A percentile compares a stretch with the other conserved stretches of the same genome.
Conservation (phyloP, 495 filamentous ascomycete genomes). For the Beverwykella pulmonaria region DNA sequence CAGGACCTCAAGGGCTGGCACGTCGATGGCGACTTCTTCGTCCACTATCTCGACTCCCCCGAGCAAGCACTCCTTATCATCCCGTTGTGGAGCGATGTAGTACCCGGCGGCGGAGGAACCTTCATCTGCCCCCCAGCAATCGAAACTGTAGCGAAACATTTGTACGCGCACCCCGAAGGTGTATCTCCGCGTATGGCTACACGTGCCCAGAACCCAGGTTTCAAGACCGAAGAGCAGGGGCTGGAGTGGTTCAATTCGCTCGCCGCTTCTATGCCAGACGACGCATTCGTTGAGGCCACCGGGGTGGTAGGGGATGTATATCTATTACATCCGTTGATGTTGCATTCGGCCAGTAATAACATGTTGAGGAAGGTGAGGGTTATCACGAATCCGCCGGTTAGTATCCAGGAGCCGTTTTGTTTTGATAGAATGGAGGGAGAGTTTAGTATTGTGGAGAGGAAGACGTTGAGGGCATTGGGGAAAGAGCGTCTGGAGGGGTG, state of each 20-base stretch:
- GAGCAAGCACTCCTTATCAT: slow-evolving; percentile 74
- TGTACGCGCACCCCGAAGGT: slow-evolving; percentile 69
- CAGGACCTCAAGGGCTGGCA: slow-evolving; percentile 64
- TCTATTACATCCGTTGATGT: slow-evolving; percentile 73
- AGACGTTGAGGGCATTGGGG: slow-evolving; percentile 64
- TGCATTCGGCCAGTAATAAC: slow-evolving; percentile 67
- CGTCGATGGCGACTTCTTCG: slow-evolving; percentile 76
- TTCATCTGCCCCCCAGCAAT: slow-evolving; percentile 65
- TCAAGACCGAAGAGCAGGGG: slow-evolving; percentile 40
- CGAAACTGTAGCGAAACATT: slow-evolving; percentile 57
- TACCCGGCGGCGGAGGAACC: slow-evolving; percentile 66
- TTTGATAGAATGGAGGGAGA: slow-evolving; percentile 64
- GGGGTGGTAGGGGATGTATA: slow-evolving; percentile 68
- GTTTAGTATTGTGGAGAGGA: slow-evolving; percentile 70
- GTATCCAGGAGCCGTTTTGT: slow-evolving; percentile 60
- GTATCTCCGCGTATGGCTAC: slow-evolving; percentile 68
- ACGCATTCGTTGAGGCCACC: slow-evolving; percentile 66
- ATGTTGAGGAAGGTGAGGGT: slow-evolving; percentile 60
- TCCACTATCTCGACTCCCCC: slow-evolving; percentile 72
- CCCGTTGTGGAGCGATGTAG: slow-evolving; percentile 69
- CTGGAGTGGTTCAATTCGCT: slow-evolving; percentile 60
- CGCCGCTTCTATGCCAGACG: slow-evolving; percentile 48
- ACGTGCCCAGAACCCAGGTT: slow-evolving; percentile 49
- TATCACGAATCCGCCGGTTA: slow-evolving; percentile 74
- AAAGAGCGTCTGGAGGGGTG: slow-evolving; percentile 62